A percentile compares a stretch with the other conserved stretches of the same genome.
Conservation (phyloP, 2,329 filamentous ascomycete species). For the Exophiala phaeomuriformis region DNA sequence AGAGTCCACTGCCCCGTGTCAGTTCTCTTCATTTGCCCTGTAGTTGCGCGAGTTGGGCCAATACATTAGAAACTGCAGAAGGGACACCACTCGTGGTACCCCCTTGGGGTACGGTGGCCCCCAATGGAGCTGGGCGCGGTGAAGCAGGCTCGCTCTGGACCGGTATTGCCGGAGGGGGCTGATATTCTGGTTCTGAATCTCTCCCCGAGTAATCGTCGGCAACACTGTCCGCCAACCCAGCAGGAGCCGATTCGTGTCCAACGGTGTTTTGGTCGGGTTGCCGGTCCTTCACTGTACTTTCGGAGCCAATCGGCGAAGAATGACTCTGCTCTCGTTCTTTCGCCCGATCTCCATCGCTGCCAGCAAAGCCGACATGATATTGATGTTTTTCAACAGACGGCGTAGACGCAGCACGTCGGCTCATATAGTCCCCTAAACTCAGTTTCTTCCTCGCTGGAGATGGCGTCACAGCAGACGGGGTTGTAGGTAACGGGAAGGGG, state of each 20-base stretch:
- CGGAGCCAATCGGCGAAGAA: conserved; percentile 4
- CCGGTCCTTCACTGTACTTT: neutral
- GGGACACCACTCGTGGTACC: neutral
- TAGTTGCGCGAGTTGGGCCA: conserved; percentile 12
- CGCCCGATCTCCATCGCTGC: conserved; percentile 1
- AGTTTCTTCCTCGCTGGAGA: conserved; percentile 47
- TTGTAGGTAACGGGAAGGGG: conserved; percentile 26
- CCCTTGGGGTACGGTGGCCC: neutral
- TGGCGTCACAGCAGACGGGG: conserved; percentile 33
- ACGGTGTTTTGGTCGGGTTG: conserved; percentile 1
- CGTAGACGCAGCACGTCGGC: conserved; percentile 34
- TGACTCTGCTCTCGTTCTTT: conserved; percentile 9
- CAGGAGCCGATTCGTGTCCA: conserved; percentile 4
- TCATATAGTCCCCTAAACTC: conserved; percentile 44
- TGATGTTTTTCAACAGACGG: conserved; percentile 38
- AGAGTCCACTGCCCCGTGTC: neutral
- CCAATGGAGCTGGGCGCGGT: neutral
- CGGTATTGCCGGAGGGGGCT: conserved; percentile 10
- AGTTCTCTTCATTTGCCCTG: neutral
- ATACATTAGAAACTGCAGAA: conserved; percentile 6
- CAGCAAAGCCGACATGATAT: conserved; percentile 22
- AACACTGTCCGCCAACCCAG: neutral
- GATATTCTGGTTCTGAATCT: conserved; percentile 18
- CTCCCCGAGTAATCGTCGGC: conserved; percentile 9
- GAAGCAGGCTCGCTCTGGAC: neutral